Evolutionary conservation across 2,329 filamentous ascomycete species (phyloP), one percentile per base, ranked within the genome.

Genomic region (Colletotrichum paranaense): DNA sequence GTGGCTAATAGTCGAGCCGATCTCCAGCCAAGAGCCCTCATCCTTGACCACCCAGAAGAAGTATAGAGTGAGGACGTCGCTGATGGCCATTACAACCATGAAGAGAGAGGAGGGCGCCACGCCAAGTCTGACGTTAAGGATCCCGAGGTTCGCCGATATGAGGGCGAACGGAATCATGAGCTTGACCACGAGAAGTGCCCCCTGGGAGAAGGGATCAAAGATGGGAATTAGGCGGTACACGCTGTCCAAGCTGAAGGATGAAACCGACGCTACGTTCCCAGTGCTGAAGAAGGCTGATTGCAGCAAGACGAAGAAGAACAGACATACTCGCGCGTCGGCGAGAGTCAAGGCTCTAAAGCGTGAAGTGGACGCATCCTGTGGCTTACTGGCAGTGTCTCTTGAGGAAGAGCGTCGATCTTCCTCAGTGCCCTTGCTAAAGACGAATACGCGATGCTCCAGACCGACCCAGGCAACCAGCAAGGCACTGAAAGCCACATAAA

Each of bases 1-100:
- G 81, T 98, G 95, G 79, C 91, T 97, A 76, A 99, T 99, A 4
- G 95, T 98, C 32, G 95, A 97, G 38, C 97, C 97, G 80, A 99
- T 99, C 81, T 99, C 97, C 73, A 99, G 85, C 97, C 97, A 99
- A 26, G 93, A 97, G 0, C 97, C 97, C 81, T 99, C 97, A 78
- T 99, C 97, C 79, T 93, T 94, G 58, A 99, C 97, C 78, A 98
- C 94, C 91, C 94, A 99, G 84, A 99, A 99, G 86, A 99, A 99
- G 78, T 97, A 94, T 65, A 99, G 87, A 4, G 97, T 98, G 81
- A 98, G 88, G 62, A 98, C 91, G 80, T 99, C 97, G 74, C 93
- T 95, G 64, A 97, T 90, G 0, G 93, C 94, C 91, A 98, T 97
- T 63, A 97, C 95, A 2, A 96, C 86, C 93, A 98, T 98, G 84